These are phyloP conservation scores for Stemphylium beticola DNA, from an alignment of 2,329 filamentous ascomycete genomes.

Conservation along the genomic window DNA sequence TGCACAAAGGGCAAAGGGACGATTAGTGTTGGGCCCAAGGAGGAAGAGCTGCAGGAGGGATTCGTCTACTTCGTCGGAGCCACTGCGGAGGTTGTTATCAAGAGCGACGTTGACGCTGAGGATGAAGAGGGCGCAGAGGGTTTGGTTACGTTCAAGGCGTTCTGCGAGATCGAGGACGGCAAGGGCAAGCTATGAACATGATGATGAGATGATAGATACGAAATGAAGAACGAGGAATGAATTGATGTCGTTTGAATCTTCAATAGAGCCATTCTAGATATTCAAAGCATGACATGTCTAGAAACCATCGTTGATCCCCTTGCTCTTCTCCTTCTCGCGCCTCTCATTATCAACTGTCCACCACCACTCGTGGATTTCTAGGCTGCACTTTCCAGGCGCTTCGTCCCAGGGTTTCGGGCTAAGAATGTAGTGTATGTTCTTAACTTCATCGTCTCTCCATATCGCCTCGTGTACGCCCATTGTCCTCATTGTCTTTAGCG, in stretches of 20 bases:
- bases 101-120: slow-evolving; percentile 62
- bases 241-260: neutral
- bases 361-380: slow-evolving; percentile 65
- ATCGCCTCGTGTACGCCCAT: slow-evolving; percentile 63
- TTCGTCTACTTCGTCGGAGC: slow-evolving; percentile 74
- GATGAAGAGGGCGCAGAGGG: slow-evolving; percentile 57
- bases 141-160: slow-evolving; percentile 90
- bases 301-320: slow-evolving; percentile 60
- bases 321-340: slow-evolving; percentile 54
- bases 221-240: neutral
- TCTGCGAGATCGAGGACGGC: slow-evolving; percentile 72
- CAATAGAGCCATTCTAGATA: neutral
- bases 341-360: slow-evolving; percentile 60
- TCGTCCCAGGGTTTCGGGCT: slow-evolving; percentile 70
- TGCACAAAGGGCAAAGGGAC: slow-evolving; percentile 83
- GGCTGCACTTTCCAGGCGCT: slow-evolving; percentile 49
- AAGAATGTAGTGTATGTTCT: slow-evolving; percentile 68
- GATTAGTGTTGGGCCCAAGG: slow-evolving; percentile 84
- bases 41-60: slow-evolving; percentile 65
- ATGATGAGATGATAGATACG: neutral
- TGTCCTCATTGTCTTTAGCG: slow-evolving; percentile 64
- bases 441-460: slow-evolving; percentile 65
- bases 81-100: slow-evolving; percentile 80
- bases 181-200: slow-evolving; percentile 37
- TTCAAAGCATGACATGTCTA: slow-evolving; percentile 29